phyloP scores from a whole-genome alignment of 257 asterid genomes.

The Solanum piurae region DNA sequence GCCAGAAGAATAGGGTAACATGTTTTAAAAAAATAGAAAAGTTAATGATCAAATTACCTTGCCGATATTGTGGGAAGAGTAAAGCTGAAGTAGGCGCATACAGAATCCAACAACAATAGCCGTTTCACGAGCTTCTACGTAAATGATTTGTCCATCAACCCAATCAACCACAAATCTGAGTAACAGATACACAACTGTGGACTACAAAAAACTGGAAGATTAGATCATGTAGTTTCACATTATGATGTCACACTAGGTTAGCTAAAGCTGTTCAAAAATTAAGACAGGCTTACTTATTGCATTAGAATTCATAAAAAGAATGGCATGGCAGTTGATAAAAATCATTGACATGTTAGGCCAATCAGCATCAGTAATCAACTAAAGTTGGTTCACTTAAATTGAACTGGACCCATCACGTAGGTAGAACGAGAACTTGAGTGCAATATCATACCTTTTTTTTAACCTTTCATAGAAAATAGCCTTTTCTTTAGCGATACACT shows the following conservation, averaged over 20 bases:
- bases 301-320: background rate
- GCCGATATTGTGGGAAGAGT: constrained; percentile 89
- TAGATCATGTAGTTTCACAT: background rate
- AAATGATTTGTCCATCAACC: constrained; percentile 91
- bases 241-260: background rate
- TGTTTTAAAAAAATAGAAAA: background rate
- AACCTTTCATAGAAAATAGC: background rate
- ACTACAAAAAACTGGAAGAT: constrained; percentile 25
- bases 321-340: background rate
- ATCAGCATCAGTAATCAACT: background rate
- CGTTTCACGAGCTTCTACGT: constrained; percentile 91
- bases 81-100: constrained; percentile 76
- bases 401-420: background rate
- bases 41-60: constrained; percentile 39
- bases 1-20: background rate
- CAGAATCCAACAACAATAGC: constrained; percentile 77
- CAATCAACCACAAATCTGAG: constrained; percentile 88
- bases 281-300: background rate
- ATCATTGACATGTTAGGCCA: background rate
- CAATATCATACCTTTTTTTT: background rate
- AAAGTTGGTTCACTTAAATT: background rate
- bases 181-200: constrained; percentile 73
- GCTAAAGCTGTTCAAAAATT: background rate
- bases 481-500: background rate
- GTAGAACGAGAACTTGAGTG: background rate